Conservation (phyloP, 2,329 filamentous ascomycete species). For the Exophiala spinifera region DNA sequence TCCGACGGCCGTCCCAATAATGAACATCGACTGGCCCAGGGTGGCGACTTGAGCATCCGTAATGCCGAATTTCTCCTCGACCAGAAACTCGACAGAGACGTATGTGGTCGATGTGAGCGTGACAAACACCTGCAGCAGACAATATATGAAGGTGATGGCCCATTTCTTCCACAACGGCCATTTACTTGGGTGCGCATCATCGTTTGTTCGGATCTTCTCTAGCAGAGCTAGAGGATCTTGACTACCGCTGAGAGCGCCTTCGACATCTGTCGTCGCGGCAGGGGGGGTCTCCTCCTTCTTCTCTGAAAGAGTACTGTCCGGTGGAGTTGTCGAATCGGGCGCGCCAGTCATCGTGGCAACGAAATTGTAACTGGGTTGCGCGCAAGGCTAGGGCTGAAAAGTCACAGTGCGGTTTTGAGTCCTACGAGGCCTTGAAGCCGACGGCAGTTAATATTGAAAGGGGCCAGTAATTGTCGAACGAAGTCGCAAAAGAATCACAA, state of each 20-base stretch:
- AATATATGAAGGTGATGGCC: slow-evolving; percentile 28
- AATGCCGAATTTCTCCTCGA: slow-evolving; percentile 39
- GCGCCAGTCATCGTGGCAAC: neutral
- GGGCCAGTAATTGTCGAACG: neutral
- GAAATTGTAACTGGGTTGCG: neutral
- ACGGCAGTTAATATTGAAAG: neutral
- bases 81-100: slow-evolving; percentile 39
- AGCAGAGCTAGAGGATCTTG: slow-evolving; percentile 19
- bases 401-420: too few relatives aligned
- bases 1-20: slow-evolving; percentile 43
- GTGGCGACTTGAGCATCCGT: slow-evolving; percentile 38
- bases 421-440: neutral
- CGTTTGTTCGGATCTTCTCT: slow-evolving; percentile 19
- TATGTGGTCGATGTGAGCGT: slow-evolving; percentile 41
- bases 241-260: slow-evolving; percentile 2
- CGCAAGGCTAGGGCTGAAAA: neutral
- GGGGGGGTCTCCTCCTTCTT: slow-evolving; percentile 13
- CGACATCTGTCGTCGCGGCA: slow-evolving; percentile 4
- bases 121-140: slow-evolving; percentile 40
- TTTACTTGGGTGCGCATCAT: slow-evolving; percentile 23
- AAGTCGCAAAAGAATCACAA: neutral
- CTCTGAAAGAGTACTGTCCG: neutral
- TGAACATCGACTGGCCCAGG: slow-evolving; percentile 44
- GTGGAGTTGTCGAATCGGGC: neutral
- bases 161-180: slow-evolving; percentile 29